Evolutionary conservation across 2,329 filamentous ascomycete species (phyloP).

Genomic region (Aspergillus unguis): DNA sequence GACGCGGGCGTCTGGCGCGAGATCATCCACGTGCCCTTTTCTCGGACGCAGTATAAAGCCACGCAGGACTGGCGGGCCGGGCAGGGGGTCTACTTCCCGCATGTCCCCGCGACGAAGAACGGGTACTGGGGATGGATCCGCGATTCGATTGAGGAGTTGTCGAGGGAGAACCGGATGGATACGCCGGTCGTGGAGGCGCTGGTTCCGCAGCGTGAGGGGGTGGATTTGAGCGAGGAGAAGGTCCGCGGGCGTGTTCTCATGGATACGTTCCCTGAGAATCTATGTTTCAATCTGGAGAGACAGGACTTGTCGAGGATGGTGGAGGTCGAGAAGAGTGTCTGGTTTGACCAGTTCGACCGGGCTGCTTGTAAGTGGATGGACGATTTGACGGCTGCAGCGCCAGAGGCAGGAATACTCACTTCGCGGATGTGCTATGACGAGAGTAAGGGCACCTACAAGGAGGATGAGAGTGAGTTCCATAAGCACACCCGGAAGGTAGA

Average conservation of each 20-base stretch:
- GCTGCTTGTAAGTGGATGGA: constrained; percentile 9
- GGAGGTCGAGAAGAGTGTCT: constrained; percentile 8
- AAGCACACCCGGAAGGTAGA: constrained; percentile 16
- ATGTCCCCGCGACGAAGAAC: constrained; percentile 1
- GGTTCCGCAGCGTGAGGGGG: neutral
- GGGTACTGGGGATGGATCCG: constrained; percentile 22
- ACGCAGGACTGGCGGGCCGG: neutral
- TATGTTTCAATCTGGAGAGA: constrained; percentile 19
- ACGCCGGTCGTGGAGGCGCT: neutral
- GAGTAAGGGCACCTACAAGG: neutral
- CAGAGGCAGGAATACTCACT: constrained; percentile 9
- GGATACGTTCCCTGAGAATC: constrained; percentile 14
- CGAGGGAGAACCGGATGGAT: neutral
- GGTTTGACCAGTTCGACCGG: constrained; percentile 14
- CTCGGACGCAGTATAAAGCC: constrained; percentile 15
- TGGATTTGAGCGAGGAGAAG: neutral
- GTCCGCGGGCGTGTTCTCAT: constrained; percentile 2
- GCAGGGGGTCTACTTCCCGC: no score
- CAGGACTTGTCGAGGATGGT: constrained; percentile 16
- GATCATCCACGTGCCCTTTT: constrained; percentile 10
- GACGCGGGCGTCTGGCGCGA: constrained; percentile 19
- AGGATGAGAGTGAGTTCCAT: neutral
- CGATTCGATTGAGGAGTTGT: constrained; percentile 9
- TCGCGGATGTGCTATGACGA: constrained; percentile 14
- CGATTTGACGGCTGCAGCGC: constrained; percentile 4